These are phyloP conservation scores for Neurospora tetraspora DNA, from an alignment of 495 filamentous ascomycete genomes.

Conservation along the genomic window DNA sequence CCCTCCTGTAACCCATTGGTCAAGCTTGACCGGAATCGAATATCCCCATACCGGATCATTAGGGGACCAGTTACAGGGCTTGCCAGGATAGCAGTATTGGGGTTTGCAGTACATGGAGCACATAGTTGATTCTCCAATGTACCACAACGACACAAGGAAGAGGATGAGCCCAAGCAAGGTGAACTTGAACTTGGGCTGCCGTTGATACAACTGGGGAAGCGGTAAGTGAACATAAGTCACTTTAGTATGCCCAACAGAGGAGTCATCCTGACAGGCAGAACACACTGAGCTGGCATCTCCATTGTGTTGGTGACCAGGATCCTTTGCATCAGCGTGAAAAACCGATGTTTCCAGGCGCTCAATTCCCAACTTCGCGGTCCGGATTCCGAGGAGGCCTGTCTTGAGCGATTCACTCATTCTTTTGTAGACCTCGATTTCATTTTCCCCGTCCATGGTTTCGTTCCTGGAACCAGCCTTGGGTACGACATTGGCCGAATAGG, in stretches of 20 bases:
- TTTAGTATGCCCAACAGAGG: neutral
- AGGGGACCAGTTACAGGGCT: conserved; percentile 35
- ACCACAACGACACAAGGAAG: conserved; percentile 43
- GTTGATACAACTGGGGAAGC: conserved; percentile 49
- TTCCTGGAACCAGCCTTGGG: neutral
- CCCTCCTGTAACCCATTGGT: conserved; percentile 43
- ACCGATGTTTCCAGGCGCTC: conserved; percentile 54
- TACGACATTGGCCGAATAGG: neutral
- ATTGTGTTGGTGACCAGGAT: conserved; percentile 2
- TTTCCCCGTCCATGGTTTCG: conserved; percentile 24
- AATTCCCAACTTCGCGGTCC: conserved; percentile 55
- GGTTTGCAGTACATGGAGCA: conserved; percentile 54
- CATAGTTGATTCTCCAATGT: conserved; percentile 49
- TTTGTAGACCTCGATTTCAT: conserved; percentile 42
- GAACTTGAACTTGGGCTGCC: conserved; percentile 35
- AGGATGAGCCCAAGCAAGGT: conserved; percentile 48
- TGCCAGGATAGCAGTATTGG: conserved; percentile 33
- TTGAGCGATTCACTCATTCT: conserved; percentile 50
- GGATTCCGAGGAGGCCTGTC: conserved; percentile 52
- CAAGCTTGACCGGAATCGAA: conserved; percentile 44
- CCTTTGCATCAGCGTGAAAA: conserved; percentile 28
- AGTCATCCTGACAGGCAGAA: neutral
- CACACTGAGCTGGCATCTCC: conserved; percentile 14
- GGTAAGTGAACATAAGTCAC: conserved; percentile 35
- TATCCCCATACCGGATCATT: conserved; percentile 43